Evolutionary conservation across 768 basidiomycete genomes (phyloP), one percentile per base, ranked within the genome.

Genomic region (Imleria badia): DNA sequence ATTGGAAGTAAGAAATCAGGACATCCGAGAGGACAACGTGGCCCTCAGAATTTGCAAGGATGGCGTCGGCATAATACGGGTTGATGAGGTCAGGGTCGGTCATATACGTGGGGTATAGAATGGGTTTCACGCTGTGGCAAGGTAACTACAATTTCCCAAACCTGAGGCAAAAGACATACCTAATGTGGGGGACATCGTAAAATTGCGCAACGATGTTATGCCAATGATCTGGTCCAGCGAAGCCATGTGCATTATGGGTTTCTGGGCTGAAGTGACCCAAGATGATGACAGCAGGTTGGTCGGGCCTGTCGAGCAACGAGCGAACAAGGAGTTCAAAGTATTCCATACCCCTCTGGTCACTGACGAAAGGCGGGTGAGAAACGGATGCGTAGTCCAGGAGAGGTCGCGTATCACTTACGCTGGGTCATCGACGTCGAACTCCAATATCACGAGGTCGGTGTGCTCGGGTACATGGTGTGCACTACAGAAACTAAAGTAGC

Each of bases 261-360:
- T 99, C 94, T 0, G 95, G 91, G 50, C 83, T 84, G 67, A 98
- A 98, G 73, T 98, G 95, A 15, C 96, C 96, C n/a, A 99, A 84
- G 54, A 98, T 81, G 61, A 99, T 71, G 55, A 99, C 84, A 31
- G 95, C 97, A 15, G 97, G 97, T 56, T 88, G 82, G 61, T 97
- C 94, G 2, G 89, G 90, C 26, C 96, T 84, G 39, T 92, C 78
- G 44, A 99, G 87, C 68, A 98, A 79, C 5, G 94, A 95, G 30
- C 97, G 91, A 55, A 98, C 79, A 56, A 99, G 86, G 14, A 93
- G 80, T 66, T 99, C 97, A 62, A 96, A 98, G 71, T 94, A 83
- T 31, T 90, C 87, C 73, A 87, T 81, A 66, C 81, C 84, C 55
- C 79, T 78, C 41, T 79, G 74, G 60, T 91, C 87, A 39, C 91